Base-by-base conservation (phyloP, 257 asterid genomes). In the Solanum dulcamara region DNA sequence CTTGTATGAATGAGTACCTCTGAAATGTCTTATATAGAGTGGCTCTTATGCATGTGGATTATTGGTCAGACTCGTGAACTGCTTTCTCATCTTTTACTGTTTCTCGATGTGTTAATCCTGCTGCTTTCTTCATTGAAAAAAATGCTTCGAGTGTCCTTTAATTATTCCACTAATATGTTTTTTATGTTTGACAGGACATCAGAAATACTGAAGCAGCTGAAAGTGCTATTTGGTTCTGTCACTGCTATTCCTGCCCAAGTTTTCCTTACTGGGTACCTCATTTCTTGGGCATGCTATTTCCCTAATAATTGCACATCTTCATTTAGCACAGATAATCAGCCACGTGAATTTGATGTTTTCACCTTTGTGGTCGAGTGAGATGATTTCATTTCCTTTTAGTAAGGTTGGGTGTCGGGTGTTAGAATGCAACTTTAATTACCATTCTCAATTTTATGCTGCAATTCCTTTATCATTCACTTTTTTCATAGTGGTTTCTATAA, bases 151-250 rank as follows among this genome's bases (percentile, higher is more conserved):
- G 3, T 77, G 62, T 46, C 40, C 60, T 32, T 77, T 6, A 67
- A 28, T 55, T 80, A 5, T 18, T 37, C 18, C 55, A 17, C 15
- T 40, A 50, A 20, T 59, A 9, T 35, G 81, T 48, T 72, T 57
- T 70, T 28, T 48, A 84, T 83, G 48, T 83, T 92, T 83, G 85
- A 91, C 93, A 96, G 99, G 93, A 90, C 94, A 10, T 28, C 87
- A 44, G 97, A 94, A 75, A 90, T 94, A 81, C 72, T 93, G 90
- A 86, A 91, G 91, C 97, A 94, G 90, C 92, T 96, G 77, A 89
- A 88, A 84, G n/a, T 88, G 85, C 80, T 94, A 88, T 96, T 92
- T 88, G 94, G 96, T 85, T 90, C 96, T 5, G 82, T 91, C 62
- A 88, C 89, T 75, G 88, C 88, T 81, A 87, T 93, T 87, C 99